A percentile compares a stretch with the other conserved stretches of the same genome.
Conservation (phyloP, 2,329 filamentous ascomycete genomes). For the Neodidymelliopsis sp. region DNA sequence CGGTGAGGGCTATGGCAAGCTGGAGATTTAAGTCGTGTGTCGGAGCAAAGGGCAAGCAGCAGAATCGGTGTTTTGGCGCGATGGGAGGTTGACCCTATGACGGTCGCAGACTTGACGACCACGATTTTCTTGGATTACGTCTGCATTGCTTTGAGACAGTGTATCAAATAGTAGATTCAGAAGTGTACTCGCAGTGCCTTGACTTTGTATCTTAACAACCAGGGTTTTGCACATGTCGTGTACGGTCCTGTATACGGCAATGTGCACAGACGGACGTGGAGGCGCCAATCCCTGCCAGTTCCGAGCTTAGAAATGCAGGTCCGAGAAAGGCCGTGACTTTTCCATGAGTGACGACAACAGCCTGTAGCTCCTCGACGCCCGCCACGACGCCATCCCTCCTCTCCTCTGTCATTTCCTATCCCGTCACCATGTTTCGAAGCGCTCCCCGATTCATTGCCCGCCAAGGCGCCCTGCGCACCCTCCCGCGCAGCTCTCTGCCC, state of each 20-base stretch:
- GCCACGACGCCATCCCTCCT: slow-evolving; percentile 27
- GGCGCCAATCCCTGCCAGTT: slow-evolving; percentile 1
- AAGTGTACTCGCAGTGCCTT: too few species aligned
- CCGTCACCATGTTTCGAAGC: slow-evolving; percentile 60
- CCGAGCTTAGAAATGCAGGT: slow-evolving; percentile 17
- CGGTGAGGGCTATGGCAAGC: slow-evolving; percentile 41
- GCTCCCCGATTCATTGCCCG: slow-evolving; percentile 55
- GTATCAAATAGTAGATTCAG: slow-evolving; percentile 12
- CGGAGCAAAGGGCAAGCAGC: not conserved
- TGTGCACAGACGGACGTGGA: not conserved
- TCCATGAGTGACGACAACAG: slow-evolving; percentile 13
- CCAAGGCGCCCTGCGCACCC: slow-evolving; percentile 40
- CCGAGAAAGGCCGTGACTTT: slow-evolving; percentile 17
- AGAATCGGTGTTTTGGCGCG: slow-evolving; percentile 15
- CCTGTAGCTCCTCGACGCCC: slow-evolving; percentile 12
- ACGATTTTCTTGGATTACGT: slow-evolving; percentile 2
- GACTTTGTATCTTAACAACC: too few species aligned
- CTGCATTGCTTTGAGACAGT: slow-evolving; percentile 5
- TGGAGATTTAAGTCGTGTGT: slow-evolving; percentile 40
- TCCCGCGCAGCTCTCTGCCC: slow-evolving; percentile 34
- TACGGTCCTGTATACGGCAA: too few species aligned
- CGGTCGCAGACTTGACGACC: slow-evolving; percentile 12
- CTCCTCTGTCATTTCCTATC: slow-evolving; percentile 26
- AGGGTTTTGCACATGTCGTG: too few species aligned
- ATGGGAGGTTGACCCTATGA: slow-evolving; percentile 8